Evolutionary conservation across 1,284 basidiomycete genomes (phyloP).

Genomic region (Sporisorium reilianum): DNA sequence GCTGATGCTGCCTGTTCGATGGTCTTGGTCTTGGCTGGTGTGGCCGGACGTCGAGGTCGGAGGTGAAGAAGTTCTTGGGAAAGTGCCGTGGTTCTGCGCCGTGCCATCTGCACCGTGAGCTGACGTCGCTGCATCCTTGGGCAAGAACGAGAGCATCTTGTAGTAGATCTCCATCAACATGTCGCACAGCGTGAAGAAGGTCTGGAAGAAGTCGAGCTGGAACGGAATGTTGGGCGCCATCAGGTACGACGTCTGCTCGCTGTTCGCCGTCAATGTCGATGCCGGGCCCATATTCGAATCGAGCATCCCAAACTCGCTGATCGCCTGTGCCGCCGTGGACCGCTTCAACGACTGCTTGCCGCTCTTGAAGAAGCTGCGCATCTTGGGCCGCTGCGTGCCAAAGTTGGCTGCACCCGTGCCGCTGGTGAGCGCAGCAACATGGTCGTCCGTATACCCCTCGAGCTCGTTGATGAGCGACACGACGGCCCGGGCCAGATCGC

Average conservation of each 20-base stretch:
- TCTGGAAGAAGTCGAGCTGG: slow-evolving; percentile 57
- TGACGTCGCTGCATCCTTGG: slow-evolving; percentile 11
- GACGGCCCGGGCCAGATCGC: slow-evolving; percentile 49
- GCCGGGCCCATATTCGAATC: slow-evolving; percentile 29
- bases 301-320: slow-evolving; percentile 39
- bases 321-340: slow-evolving; percentile 36
- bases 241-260: slow-evolving; percentile 77
- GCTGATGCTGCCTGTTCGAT: slow-evolving; percentile 25
- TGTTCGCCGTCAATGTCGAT: slow-evolving; percentile 11
- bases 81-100: slow-evolving; percentile 1
- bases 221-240: slow-evolving; percentile 76
- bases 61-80: slow-evolving; percentile 18
- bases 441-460: slow-evolving; percentile 44
- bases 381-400: slow-evolving; percentile 37
- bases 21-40: slow-evolving; percentile 14
- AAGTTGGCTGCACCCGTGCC: slow-evolving; percentile 17
- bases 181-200: slow-evolving; percentile 59
- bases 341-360: slow-evolving; percentile 41
- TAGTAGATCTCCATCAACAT: slow-evolving; percentile 58
- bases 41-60: slow-evolving; percentile 14
- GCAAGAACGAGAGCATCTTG: slow-evolving; percentile 51
- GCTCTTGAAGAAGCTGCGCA: slow-evolving; percentile 54
- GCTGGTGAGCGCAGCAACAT: slow-evolving; percentile 27
- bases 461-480: slow-evolving; percentile 53
- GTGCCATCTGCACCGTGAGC: neutral